Evolutionary conservation across 2,329 filamentous ascomycete genomes (phyloP).

Genomic region (Cercospora sojina): DNA sequence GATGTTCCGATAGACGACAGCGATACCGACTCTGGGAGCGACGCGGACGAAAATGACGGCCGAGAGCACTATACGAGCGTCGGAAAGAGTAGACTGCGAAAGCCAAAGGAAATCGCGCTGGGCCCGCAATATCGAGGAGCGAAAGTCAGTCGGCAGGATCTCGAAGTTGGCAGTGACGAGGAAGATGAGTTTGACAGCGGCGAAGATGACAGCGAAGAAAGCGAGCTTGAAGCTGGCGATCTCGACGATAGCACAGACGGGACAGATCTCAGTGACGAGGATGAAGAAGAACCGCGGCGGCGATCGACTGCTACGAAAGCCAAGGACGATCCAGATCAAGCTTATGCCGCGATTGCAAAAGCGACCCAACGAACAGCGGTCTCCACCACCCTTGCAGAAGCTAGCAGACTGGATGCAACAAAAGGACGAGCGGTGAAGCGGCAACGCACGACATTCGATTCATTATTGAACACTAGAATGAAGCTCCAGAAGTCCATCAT

Average conservation of each 20-base stretch:
- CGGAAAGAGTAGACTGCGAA: slow-evolving; percentile 79
- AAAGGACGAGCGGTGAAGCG: slow-evolving; percentile 85
- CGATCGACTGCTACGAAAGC: slow-evolving; percentile 20
- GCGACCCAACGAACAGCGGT: slow-evolving; percentile 61
- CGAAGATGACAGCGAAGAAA: slow-evolving; percentile 34
- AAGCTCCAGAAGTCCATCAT: slow-evolving; percentile 88
- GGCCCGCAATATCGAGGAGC: slow-evolving; percentile 80
- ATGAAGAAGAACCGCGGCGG: slow-evolving; percentile 37
- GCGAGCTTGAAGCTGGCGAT: slow-evolving; percentile 31
- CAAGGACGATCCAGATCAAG: slow-evolving; percentile 53
- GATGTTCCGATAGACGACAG: slow-evolving; percentile 44
- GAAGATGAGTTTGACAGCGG: slow-evolving; percentile 52
- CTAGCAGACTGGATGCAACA: slow-evolving; percentile 71
- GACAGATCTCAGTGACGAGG: slow-evolving; percentile 47
- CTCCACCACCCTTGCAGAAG: slow-evolving; percentile 62
- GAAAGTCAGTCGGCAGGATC: slow-evolving; percentile 67
- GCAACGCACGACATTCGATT: slow-evolving; percentile 83
- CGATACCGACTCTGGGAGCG: slow-evolving; percentile 55
- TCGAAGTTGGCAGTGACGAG: slow-evolving; percentile 56
- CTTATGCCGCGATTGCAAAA: slow-evolving; percentile 56
- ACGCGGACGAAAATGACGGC: slow-evolving; percentile 55
- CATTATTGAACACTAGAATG: slow-evolving; percentile 84
- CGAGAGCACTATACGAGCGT: slow-evolving; percentile 86
- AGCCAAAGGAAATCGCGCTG: slow-evolving; percentile 65
- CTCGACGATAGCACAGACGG: slow-evolving; percentile 44